Conservation (phyloP, 1,284 basidiomycete species). For the Trametes sp. region DNA sequence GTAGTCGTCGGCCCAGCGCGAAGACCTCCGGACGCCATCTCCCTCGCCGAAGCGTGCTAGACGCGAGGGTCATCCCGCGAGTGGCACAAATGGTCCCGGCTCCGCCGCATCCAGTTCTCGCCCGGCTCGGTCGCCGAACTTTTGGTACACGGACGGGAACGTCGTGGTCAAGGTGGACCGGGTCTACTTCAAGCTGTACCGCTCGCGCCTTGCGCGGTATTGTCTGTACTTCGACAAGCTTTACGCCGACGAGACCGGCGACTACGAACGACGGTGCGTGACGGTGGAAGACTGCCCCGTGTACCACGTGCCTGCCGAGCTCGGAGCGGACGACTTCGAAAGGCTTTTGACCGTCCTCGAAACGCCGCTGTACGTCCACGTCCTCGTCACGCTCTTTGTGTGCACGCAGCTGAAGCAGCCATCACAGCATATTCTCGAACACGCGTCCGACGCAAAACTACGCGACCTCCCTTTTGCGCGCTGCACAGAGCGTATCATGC, state of each 20-base stretch:
- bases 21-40: neutral
- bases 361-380: neutral
- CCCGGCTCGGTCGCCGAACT: neutral
- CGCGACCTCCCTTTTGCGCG: slow-evolving; percentile 1
- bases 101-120: neutral
- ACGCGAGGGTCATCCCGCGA: neutral
- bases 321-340: slow-evolving; percentile 1
- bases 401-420: neutral
- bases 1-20: neutral
- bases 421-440: neutral
- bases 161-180: slow-evolving; percentile 2
- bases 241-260: neutral
- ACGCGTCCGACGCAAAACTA: neutral
- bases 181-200: slow-evolving; percentile 8
- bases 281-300: slow-evolving; percentile 4
- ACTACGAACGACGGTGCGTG: neutral
- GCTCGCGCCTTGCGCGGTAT: slow-evolving; percentile 1
- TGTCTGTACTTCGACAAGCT: slow-evolving; percentile 3
- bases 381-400: neutral
- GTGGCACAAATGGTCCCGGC: neutral
- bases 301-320: slow-evolving; percentile 1
- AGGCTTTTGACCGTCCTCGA: neutral
- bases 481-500: slow-evolving; percentile 9
- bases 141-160: slow-evolving; percentile 13
- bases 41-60: neutral